Evolutionary conservation across 2,329 filamentous ascomycete genomes (phyloP).

Genomic region (Daldinia sp.): DNA sequence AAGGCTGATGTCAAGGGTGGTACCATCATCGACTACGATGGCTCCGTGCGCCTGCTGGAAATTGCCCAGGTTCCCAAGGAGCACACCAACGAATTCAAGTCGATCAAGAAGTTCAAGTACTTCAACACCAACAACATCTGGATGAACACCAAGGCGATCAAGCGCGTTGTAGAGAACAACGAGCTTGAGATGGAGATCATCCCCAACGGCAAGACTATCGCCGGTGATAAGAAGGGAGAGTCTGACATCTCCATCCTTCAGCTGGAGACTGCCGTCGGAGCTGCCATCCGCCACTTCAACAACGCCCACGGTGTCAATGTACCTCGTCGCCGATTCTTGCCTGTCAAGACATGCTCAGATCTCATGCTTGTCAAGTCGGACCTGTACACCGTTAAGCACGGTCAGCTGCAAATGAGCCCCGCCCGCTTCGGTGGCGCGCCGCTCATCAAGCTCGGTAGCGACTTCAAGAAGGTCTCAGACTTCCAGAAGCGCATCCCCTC

Average conservation of each 20-base stretch:
- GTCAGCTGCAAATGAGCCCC: constrained; percentile 96
- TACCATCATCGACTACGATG: constrained; percentile 99
- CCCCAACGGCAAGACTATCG: constrained; percentile 98
- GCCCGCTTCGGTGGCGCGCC: constrained; percentile 96
- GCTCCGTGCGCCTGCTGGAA: constrained; percentile 94
- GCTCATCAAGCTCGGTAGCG: constrained; percentile 96
- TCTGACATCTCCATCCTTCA: constrained; percentile 97
- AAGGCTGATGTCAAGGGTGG: constrained; percentile 99
- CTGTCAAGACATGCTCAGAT: constrained; percentile 99
- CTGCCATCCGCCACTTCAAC: constrained; percentile 98
- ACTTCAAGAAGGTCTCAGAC: constrained; percentile 99
- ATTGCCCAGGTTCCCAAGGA: constrained; percentile 99
- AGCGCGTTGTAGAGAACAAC: constrained; percentile 98
- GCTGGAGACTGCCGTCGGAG: constrained; percentile 98
- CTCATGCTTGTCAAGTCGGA: constrained; percentile 99
- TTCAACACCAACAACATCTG: constrained; percentile 99
- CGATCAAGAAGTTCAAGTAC: constrained; percentile 99
- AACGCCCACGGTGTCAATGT: constrained; percentile 99
- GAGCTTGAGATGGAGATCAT: constrained; percentile 99
- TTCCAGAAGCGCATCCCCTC: constrained; percentile 89
- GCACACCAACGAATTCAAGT: constrained; percentile 99
- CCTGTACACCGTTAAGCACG: constrained; percentile 98
- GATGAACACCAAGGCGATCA: constrained; percentile 97
- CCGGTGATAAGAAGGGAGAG: constrained; percentile 99
- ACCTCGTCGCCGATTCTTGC: constrained; percentile 95